Evolutionary conservation across 2,329 filamentous ascomycete genomes (phyloP).

Genomic region (Fusarium begoniae): DNA sequence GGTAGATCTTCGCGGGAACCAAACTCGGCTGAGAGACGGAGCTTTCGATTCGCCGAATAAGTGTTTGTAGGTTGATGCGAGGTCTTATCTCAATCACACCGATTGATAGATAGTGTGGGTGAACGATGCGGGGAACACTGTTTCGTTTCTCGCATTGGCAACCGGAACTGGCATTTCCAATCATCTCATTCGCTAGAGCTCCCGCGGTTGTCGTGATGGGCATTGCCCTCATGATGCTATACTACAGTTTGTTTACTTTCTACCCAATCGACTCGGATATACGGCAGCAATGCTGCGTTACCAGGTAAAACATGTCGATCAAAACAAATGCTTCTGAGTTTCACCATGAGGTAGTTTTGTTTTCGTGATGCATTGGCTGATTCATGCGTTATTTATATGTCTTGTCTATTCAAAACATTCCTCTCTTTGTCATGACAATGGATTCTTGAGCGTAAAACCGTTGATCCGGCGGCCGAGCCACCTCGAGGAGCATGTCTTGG

Average conservation of each 20-base stretch:
- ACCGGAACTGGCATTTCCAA: background rate
- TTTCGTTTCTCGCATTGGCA: constrained; percentile 8
- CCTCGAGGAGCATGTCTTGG: constrained; percentile 3
- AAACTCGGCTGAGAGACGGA: background rate
- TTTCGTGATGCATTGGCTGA: background rate
- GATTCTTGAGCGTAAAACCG: background rate
- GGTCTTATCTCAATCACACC: constrained; percentile 19
- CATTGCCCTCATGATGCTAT: constrained; percentile 25
- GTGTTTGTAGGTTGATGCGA: constrained; percentile 8
- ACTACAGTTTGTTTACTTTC: constrained; percentile 28
- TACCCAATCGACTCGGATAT: constrained; percentile 9
- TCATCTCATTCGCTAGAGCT: constrained; percentile 25
- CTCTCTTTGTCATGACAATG: constrained; percentile 12
- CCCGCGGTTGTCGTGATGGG: constrained; percentile 14
- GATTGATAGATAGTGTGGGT: constrained; percentile 22
- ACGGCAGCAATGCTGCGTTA: constrained; percentile 1
- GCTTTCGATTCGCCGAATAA: constrained; percentile 3
- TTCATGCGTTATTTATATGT: background rate
- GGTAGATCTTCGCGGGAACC: constrained; percentile 5
- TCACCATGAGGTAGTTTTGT: constrained; percentile 18
- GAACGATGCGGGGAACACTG: constrained; percentile 31
- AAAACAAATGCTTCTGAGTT: background rate
- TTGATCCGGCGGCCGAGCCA: constrained; percentile 8
- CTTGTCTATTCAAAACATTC: background rate
- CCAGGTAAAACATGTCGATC: constrained; percentile 6